Evolutionary conservation across 768 basidiomycete species (phyloP), one percentile per base, ranked within the genome.

Genomic region (Lentinus tigrinus): DNA sequence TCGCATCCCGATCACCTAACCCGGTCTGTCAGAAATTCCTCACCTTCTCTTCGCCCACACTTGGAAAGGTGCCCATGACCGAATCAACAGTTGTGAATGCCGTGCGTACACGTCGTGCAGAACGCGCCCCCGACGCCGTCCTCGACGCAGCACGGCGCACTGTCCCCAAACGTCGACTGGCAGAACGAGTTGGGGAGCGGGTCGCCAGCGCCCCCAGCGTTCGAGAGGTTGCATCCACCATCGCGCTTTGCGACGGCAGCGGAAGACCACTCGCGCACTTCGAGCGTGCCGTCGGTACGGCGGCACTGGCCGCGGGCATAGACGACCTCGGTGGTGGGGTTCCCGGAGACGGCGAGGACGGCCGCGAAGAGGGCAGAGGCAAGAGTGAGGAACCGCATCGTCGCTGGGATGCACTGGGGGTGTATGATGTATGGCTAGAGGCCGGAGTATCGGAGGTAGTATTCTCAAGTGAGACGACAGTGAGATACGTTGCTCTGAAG

Each of bases 121-220:
- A 88, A 73, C 85, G 81, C 23, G 82, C 81, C 44, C 77, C 92
- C n/a, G 79, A 86, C 31, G 81, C 85, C 13, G 79, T 79, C 56
- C 80, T 93, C n/a, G 72, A 71, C 48, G 68, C 70, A 2, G 63
- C 60, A n/a, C 82, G 84, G 4, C 79, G 80, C 24, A 83, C 87
- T 0, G 78, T 83, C 0, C 84, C 87, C 94, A 0, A 87, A 94
- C 63, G 85, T 81, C 3, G 80, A 92, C 70, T 92, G 94, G 67
- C 90, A 95, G 70, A 75, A 73, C 1, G 77, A 73, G 0, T 80
- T 98, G 21, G 85, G 88, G 10, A 77, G 5, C 6, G 43, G 43
- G 23, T 3, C 1, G 1, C 81, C 40, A 93, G 96, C 70, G 93
- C 91, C 0, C 89, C 92, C 21, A 80, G 85, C 1, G 95, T 89